Conservation (phyloP, 2,329 filamentous ascomycete genomes). For the Claviceps africana region DNA sequence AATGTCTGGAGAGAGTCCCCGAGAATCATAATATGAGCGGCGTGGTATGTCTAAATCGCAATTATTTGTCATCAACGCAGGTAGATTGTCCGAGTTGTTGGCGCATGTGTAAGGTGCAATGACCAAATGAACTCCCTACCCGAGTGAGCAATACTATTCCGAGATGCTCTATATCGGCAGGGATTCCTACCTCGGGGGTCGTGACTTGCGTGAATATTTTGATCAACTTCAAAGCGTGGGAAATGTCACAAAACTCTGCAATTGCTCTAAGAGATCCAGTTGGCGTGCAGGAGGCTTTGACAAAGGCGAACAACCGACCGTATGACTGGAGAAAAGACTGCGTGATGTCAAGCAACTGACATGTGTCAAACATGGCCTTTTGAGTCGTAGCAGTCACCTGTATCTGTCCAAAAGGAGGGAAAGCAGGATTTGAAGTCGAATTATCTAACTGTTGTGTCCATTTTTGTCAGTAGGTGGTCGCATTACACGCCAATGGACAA, state of each 20-base stretch:
- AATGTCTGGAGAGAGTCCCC: constrained; percentile 1
- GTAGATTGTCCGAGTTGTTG: constrained; percentile 5
- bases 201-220: constrained; percentile 18
- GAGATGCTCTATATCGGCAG: too few relatives aligned
- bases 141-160: constrained; percentile 10
- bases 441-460: neutral
- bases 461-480: neutral
- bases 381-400: constrained; percentile 13
- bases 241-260: constrained; percentile 39
- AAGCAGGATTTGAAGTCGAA: neutral
- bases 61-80: constrained; percentile 5
- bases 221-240: constrained; percentile 27
- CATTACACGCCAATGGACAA: neutral
- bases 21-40: constrained; percentile 5
- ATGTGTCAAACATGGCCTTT: constrained; percentile 9
- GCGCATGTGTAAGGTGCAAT: constrained; percentile 9
- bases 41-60: neutral
- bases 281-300: constrained; percentile 25
- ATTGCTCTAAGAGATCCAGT: constrained; percentile 32
- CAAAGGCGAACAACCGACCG: constrained; percentile 39
- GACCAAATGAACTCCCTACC: constrained; percentile 13
- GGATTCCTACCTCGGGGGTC: constrained; percentile 13
- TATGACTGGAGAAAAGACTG: constrained; percentile 27
- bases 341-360: constrained; percentile 23
- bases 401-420: constrained; percentile 15